A percentile compares a stretch with the other conserved stretches of the same genome.
Evolutionary conservation across 1,284 basidiomycete species (phyloP).

Genomic region (Inonotus hispidus): DNA sequence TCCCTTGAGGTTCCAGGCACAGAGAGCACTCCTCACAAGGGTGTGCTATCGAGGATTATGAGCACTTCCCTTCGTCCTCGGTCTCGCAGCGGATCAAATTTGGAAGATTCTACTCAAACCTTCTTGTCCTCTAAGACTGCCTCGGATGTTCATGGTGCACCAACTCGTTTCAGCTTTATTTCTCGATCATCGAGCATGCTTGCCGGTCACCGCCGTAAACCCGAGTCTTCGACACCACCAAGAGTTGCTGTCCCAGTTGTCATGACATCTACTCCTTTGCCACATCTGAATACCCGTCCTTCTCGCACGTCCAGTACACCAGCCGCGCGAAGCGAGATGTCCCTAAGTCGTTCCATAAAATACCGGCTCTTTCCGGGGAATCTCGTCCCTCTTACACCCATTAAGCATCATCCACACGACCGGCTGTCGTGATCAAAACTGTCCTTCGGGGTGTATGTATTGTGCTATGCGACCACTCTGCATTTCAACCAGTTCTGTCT

Average conservation of each 20-base stretch:
- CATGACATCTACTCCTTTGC: background rate
- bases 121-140: background rate
- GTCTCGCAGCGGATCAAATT: background rate
- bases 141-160: background rate
- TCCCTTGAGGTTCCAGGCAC: background rate
- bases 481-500: background rate
- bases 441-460: background rate
- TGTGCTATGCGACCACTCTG: background rate
- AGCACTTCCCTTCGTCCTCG: background rate
- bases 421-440: slow-evolving; percentile 2
- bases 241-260: background rate
- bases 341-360: slow-evolving; percentile 5
- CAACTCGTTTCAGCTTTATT: background rate
- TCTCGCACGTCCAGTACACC: background rate
- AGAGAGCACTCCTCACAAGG: background rate
- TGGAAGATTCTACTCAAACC: background rate
- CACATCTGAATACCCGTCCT: background rate
- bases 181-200: slow-evolving; percentile 8
- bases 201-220: background rate
- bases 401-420: background rate
- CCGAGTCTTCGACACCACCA: background rate
- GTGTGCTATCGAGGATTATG: slow-evolving; percentile 6
- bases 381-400: slow-evolving; percentile 12
- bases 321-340: background rate
- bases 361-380: slow-evolving; percentile 14